Base-by-base conservation (phyloP, 208 protist species). In the Crithidia fasciculata region DNA sequence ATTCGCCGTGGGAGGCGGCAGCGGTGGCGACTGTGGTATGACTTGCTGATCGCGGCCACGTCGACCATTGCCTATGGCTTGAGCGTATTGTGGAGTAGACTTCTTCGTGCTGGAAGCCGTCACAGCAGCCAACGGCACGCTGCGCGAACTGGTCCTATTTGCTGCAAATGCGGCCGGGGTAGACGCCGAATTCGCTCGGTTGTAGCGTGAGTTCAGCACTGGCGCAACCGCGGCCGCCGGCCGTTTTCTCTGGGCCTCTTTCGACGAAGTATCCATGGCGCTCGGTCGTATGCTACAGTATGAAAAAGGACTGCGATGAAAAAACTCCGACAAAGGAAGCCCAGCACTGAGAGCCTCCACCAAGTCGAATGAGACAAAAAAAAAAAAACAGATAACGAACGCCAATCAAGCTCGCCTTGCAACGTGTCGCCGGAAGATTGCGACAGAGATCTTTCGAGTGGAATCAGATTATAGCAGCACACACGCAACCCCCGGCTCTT, bases 21-120 rank as follows among this genome's bases (percentile, higher is more conserved):
- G n/a, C 19, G 58, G 73, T 4, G 66, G 28, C 6, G 56, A 39
- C 50, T 52, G 28, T 8, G 55, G 9, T 18, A 59, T 56, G 39
- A 64, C 16, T 12, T 39, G 6, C 39, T 54, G 45, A n/a, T 28
- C 65, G 3, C 39, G 41, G 19, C 37, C 67, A 36, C 56, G 58
- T 8, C 64, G 72, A 37, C 47, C 63, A 56, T 63, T 72, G 7
- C 72, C 60, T 19, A 44, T 54, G 9, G 72, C 61, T 52, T 58
- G 40, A 8, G 56, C 58, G 43, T 72, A 67, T 54, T 49, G 65
- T 19, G 53, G 65, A 2, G 53, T 45, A 3, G 13, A 12, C 15
- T 16, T 59, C 8, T 70, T 70, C 19, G 65, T 43, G 45, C 18
- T 9, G 7, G 65, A 59, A 37, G 3, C 52, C 4, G 53, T 5